Percentiles rank a stretch among this genome's conserved stretches.
Evolutionary conservation across 2,329 filamentous ascomycete genomes (phyloP).

Genomic region (Fusarium sp.): DNA sequence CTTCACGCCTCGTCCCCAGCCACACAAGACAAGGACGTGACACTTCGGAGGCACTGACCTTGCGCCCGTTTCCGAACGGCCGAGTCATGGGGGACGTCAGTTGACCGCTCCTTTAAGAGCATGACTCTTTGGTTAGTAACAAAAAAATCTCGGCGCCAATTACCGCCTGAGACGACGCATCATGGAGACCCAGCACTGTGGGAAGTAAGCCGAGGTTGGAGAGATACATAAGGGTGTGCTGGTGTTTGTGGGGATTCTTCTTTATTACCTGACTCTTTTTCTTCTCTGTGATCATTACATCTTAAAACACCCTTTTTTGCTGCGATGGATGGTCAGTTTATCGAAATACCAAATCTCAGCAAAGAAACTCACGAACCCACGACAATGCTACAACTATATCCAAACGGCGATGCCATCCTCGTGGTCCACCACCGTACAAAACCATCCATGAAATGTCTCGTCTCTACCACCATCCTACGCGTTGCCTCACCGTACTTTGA

Average conservation of each 20-base stretch:
- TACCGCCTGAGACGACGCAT: neutral
- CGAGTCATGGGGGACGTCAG: constrained; percentile 1
- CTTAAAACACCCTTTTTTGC: neutral
- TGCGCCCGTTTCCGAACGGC: neutral
- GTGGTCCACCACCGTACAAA: neutral
- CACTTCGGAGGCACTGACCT: neutral
- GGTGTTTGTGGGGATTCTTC: neutral
- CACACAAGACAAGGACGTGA: neutral
- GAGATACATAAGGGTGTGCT: neutral
- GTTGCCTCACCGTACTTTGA: constrained; percentile 3
- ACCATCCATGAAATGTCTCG: constrained; percentile 1
- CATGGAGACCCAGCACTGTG: neutral
- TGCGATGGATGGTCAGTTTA: neutral
- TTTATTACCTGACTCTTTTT: neutral
- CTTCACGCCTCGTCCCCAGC: neutral
- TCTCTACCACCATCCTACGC: neutral
- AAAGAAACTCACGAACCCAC: neutral
- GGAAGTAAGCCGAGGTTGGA: neutral
- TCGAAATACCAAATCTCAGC: neutral
- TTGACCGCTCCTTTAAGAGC: neutral
- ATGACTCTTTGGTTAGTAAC: neutral
- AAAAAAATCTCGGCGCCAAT: neutral
- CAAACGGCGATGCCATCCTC: constrained; percentile 1
- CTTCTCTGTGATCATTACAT: neutral
- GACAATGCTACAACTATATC: neutral